Evolutionary conservation across 176 grass and related monocot species (phyloP).

Genomic region (sorghum (Sorghum bicolor)): Sorghum_bicolor_NCBIv3 NC_012872.2:20369001-20369500

Average conservation of each 20-base stretch:
- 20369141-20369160: conserved; percentile 11
- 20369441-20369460: conserved; percentile 99
- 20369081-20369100: conserved; percentile 63
- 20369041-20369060: conserved; percentile 85
- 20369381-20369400: conserved; percentile 80
- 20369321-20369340: neutral
- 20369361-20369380: neutral
- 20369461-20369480: conserved; percentile 26
- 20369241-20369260: neutral
- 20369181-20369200: conserved; percentile 93
- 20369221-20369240: conserved; percentile 23
- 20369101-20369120: conserved; percentile 37
- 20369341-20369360: conserved; percentile 2
- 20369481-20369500: neutral
- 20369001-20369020: neutral
- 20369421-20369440: conserved; percentile 92
- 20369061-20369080: conserved; percentile 78
- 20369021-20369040: conserved; percentile 63
- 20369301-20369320: neutral
- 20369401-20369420: conserved; percentile 98
- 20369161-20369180: conserved; percentile 90
- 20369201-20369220: conserved; percentile 74
- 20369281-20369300: neutral
- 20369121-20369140: conserved; percentile 26
- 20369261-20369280: neutral